Percentiles rank a stretch among this genome's conserved stretches.
These are phyloP conservation scores for Begonia peltatifolia DNA, from an alignment of 306 rosid genomes.

Conservation along the genomic window DNA sequence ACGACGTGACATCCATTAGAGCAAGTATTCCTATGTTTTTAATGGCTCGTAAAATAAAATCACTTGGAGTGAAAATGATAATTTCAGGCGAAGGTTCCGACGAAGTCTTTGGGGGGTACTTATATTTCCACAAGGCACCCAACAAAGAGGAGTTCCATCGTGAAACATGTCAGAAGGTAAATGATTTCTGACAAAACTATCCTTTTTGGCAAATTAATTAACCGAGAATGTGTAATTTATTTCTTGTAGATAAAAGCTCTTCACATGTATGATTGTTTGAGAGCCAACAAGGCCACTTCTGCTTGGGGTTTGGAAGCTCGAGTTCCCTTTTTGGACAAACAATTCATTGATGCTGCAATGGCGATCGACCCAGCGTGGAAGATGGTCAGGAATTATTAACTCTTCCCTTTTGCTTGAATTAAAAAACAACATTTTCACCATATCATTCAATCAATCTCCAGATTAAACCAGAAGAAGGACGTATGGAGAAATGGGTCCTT, in stretches of 20 bases:
- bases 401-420: too few species aligned
- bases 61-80: slow-evolving; percentile 90
- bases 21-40: slow-evolving; percentile 98
- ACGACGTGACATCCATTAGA: slow-evolving; percentile 89
- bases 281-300: slow-evolving; percentile 85
- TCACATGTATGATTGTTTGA: slow-evolving; percentile 66
- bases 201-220: not conserved
- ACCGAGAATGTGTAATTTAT: not conserved
- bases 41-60: slow-evolving; percentile 87
- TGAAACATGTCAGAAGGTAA: slow-evolving; percentile 91
- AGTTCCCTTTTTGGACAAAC: slow-evolving; percentile 89
- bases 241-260: slow-evolving; percentile 76
- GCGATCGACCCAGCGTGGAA: slow-evolving; percentile 68
- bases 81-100: slow-evolving; percentile 97
- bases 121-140: slow-evolving; percentile 98
- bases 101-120: slow-evolving; percentile 87
- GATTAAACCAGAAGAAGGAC: slow-evolving; percentile 64
- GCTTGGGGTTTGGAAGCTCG: slow-evolving; percentile 98
- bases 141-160: slow-evolving; percentile 87
- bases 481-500: slow-evolving; percentile 81
- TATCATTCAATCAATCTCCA: slow-evolving; percentile 9
- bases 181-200: not conserved
- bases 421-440: not conserved
- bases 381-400: slow-evolving; percentile 28
- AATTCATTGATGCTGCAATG: slow-evolving; percentile 69